Evolutionary conservation across 2,329 filamentous ascomycete species (phyloP), one percentile per base, ranked within the genome.

Genomic region (Aspergillus pseudoviridinutans): DNA sequence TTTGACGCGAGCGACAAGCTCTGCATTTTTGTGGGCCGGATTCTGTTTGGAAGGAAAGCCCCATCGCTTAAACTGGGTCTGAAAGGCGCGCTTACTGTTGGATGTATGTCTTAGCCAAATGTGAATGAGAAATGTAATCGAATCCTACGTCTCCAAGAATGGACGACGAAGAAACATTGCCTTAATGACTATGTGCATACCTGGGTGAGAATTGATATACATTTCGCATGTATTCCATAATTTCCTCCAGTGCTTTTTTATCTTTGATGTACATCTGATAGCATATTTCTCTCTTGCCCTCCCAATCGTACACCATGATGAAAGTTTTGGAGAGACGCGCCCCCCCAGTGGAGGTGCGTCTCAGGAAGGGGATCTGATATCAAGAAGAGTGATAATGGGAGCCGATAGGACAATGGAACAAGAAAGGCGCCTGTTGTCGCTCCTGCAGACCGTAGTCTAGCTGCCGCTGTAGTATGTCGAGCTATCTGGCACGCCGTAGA

Each of bases 11-110:
- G 81, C 82, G 44, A 90, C 84, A 7, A 93, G 82, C 25, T 78
- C 78, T 14, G 80, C 78, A 69, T 91, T 88, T 67, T 88, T 89
- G 68, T 91, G 84, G 1, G 87, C 86, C 0, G 86, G 86, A 58
- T 87, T 86, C 64, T 89, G 86, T 71, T 91, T 91, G 57, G 82
- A 84, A 14, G 90, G 89, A 64, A 94, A 93, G 7, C 85, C 83
- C 91, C 91, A 94, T 70, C 85, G 81, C 68, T 86, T 88, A 74
- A 92, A 90, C 64, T 91, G 88, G 3, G 82, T 85, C 72, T 91
- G 89, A 60, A 88, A 91, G 47, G 87, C 87, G 59, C 89, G 86
- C 78, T 90, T 91, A 72, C 89, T 73, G 55, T 47, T 60, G 24
- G 24, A 50, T 22, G 22, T 9, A 28, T 47, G 51, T 41, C 38